phyloP scores from a whole-genome alignment of 495 filamentous ascomycete genomes.

The Penicillium simplicissimum region DNA sequence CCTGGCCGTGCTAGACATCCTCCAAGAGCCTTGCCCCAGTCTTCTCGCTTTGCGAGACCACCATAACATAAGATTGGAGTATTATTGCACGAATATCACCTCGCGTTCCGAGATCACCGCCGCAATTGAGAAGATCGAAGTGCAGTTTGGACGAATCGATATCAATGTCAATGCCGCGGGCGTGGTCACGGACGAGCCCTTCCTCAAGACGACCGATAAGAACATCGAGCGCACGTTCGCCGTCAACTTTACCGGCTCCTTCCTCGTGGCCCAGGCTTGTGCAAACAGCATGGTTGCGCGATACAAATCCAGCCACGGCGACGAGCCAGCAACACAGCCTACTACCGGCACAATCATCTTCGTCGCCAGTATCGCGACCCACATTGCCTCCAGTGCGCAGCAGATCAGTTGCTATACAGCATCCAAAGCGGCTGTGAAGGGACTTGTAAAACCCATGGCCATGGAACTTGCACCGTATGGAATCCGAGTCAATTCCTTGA shows the following conservation, averaged over 20 bases:
- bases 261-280: slow-evolving; percentile 18
- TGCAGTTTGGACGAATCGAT: slow-evolving; percentile 25
- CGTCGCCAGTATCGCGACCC: slow-evolving; percentile 23
- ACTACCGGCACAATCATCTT: slow-evolving; percentile 21
- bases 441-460: slow-evolving; percentile 51
- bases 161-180: slow-evolving; percentile 26
- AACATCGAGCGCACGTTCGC: slow-evolving; percentile 11
- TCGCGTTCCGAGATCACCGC: slow-evolving; percentile 8
- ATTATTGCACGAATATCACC: slow-evolving; percentile 20
- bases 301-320: slow-evolving; percentile 1
- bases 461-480: slow-evolving; percentile 49
- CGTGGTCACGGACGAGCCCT: slow-evolving; percentile 20
- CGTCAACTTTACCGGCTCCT: slow-evolving; percentile 23
- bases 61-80: slow-evolving; percentile 20
- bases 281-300: slow-evolving; percentile 17
- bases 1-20: slow-evolving; percentile 11
- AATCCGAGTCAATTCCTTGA: slow-evolving; percentile 47
- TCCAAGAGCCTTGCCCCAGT: slow-evolving; percentile 15
- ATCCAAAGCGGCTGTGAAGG: slow-evolving; percentile 49
- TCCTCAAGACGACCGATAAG: slow-evolving; percentile 15
- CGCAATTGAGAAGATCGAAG: slow-evolving; percentile 21
- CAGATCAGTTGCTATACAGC: slow-evolving; percentile 39
- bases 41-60: slow-evolving; percentile 19
- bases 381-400: slow-evolving; percentile 13
- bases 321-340: slow-evolving; percentile 12